Base-by-base conservation (phyloP, 2,329 filamentous ascomycete genomes). In the Botrytis deweyae region DNA sequence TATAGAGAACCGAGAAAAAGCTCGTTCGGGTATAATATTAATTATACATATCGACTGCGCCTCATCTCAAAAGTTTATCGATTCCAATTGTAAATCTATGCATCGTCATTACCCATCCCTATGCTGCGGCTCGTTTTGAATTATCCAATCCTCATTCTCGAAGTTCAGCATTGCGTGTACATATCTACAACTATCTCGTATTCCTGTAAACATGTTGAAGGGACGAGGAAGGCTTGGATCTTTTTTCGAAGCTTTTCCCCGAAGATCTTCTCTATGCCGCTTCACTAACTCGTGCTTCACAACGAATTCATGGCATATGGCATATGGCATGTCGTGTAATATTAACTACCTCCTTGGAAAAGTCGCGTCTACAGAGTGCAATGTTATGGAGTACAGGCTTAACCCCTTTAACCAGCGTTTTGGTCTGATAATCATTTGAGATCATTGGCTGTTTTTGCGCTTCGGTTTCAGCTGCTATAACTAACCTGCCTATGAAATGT, bases 391-490 rank as follows among this genome's bases (percentile, higher is more conserved):
- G 36, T 55, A n/a, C 44, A 52, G 14, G 36, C 16, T 40, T 68
- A 40, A 68, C 36, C 18, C 65, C 65, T 58, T 42, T n/a, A 29
- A 33, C 40, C 36, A 46, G 58, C 22, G 42, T 61, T 40, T 46
- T 36, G 40, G 67, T 46, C 68, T 61, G 20, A 25, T n/a, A n/a
- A 33, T 44, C 29, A 44, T 46, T 44, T 66, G 69, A 38, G 38
- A 66, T 65, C n/a, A 72, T 72, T 72, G 61, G 70, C 4, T 33
- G 10, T 58, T 12, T 20, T 36, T n/a, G 58, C 61, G 58, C 59
- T 58, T 58, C 18, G 61, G 70, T 66, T 66, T 72, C 70, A 71
- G 69, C 58, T 65, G 25, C 9, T 64, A 64, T 38, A 55, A 46
- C 70, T 55, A 61, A 42, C 36, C 65, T 55, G 49, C 49, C 49